A percentile compares a stretch with the other conserved stretches of the same genome.
phyloP scores from a whole-genome alignment of 2,329 filamentous ascomycete species.

The Botrytis hyacinthi region DNA sequence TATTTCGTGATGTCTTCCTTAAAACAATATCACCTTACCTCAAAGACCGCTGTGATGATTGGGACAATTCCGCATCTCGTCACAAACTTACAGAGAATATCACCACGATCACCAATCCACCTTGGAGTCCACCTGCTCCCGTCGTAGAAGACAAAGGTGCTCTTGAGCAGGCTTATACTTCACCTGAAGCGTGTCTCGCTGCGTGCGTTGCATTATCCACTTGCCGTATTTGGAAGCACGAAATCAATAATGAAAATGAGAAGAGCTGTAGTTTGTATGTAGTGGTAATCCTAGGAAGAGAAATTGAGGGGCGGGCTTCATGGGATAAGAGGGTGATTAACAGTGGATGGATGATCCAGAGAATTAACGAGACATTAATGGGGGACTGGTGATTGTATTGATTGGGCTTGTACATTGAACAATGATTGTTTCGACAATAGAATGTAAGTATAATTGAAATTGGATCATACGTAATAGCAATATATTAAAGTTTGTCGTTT shows the following conservation, averaged over 20 bases:
- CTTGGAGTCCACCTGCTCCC: background rate
- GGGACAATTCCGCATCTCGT: conserved; percentile 23
- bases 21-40: conserved; percentile 5
- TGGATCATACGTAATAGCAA: background rate
- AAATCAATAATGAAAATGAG: background rate
- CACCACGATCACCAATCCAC: background rate
- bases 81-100: background rate
- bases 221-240: conserved; percentile 19
- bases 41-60: background rate
- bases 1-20: conserved; percentile 8
- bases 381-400: background rate
- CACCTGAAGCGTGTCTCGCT: conserved; percentile 11
- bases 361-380: conserved; percentile 1
- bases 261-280: conserved; percentile 4
- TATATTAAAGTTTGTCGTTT: background rate
- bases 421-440: background rate
- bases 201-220: conserved; percentile 1
- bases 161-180: background rate
- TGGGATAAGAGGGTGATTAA: background rate
- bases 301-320: background rate
- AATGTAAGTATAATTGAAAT: background rate
- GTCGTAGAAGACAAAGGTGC: background rate
- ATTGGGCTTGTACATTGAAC: background rate
- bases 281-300: conserved; percentile 8
- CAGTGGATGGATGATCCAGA: conserved; percentile 18